A percentile compares a stretch with the other conserved stretches of the same genome.
Conservation (phyloP, 441 rosid genomes). For the Adansonia grandidieri region DNA sequence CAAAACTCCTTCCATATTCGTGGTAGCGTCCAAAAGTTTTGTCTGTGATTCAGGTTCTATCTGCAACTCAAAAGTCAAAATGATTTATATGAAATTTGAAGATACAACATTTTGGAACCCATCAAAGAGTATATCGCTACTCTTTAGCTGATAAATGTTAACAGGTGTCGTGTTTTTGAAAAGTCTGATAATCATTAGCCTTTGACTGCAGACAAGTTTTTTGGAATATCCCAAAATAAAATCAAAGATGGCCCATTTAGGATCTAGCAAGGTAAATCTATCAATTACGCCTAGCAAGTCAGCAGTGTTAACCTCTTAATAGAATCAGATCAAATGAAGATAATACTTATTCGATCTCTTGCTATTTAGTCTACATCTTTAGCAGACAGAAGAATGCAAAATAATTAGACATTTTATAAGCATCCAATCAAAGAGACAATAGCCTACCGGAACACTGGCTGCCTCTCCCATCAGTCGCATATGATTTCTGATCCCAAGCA, state of each 20-base stretch:
- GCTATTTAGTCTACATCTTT: not conserved
- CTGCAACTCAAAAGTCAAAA: slow-evolving; percentile 47
- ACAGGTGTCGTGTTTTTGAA: not conserved
- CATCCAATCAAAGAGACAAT: slow-evolving; percentile 19
- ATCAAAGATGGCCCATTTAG: not conserved
- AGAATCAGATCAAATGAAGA: not conserved
- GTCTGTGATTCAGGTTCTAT: slow-evolving; percentile 91
- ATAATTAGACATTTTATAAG: slow-evolving; percentile 13
- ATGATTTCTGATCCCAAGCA: slow-evolving; percentile 73
- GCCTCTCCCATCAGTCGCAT: slow-evolving; percentile 94
- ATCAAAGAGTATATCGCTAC: not conserved
- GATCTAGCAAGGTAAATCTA: slow-evolving; percentile 11
- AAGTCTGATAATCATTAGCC: not conserved
- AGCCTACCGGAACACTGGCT: slow-evolving; percentile 84
- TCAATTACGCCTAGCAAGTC: not conserved
- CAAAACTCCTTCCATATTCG: slow-evolving; percentile 85
- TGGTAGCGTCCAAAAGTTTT: slow-evolving; percentile 75
- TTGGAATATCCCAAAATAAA: not conserved
- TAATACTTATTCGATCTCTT: not conserved
- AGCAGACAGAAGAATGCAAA: not conserved
- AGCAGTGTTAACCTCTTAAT: slow-evolving; percentile 11
- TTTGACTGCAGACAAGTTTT: not conserved
- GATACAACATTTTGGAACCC: slow-evolving; percentile 1
- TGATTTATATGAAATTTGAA: not conserved
- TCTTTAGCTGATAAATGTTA: not conserved